Base-by-base conservation (phyloP, 495 filamentous ascomycete species). In the Xylaria venustula region DNA sequence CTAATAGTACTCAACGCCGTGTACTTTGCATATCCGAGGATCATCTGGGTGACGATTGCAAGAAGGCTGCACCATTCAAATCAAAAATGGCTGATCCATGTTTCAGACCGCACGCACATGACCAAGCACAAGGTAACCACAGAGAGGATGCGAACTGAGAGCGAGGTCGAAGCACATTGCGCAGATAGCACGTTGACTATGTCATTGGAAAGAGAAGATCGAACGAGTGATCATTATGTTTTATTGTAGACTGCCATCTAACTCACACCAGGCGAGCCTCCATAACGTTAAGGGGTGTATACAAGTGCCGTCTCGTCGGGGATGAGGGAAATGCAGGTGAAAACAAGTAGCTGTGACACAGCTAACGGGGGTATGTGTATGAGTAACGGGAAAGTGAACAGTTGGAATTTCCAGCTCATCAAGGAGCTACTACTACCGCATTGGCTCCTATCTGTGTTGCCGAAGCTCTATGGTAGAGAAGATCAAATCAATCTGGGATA, bases 351-450 rank as follows among this genome's bases (percentile, higher is more conserved):
- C 60, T 49, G 54, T 9, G 11, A n/a, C n/a, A 37, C 49, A 68
- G 58, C 58, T 54, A 30, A 46, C 42, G 55, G 63, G 65, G 68
- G 66, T 69, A 69, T 69, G 64, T 67, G 66, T 63, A 67, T 63
- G 62, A 56, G 52, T 25, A 66, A 58, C 56, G 64, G 56, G 59
- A 58, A 58, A 65, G 61, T 37, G 58, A 30, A 37, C 28, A 62
- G 46, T 59, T 45, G 40, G 49, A 26, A 53, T 57, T 59, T 40
- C 59, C 61, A 63, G 50, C 53, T 40, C 54, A 60, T 64, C 49
- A 45, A 55, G 63, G 52, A 55, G 41, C 54, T 53, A 36, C 37
- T 25, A 48, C 61, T 47, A 59, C 25, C 17, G 36, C 37, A 17
- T 48, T n/a, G 47, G 49, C 44, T 59, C 49, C 46, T 45, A 58